phyloP scores from a whole-genome alignment of 1,139 yeast genomes.

The Scheffersomyces lignicola region DNA sequence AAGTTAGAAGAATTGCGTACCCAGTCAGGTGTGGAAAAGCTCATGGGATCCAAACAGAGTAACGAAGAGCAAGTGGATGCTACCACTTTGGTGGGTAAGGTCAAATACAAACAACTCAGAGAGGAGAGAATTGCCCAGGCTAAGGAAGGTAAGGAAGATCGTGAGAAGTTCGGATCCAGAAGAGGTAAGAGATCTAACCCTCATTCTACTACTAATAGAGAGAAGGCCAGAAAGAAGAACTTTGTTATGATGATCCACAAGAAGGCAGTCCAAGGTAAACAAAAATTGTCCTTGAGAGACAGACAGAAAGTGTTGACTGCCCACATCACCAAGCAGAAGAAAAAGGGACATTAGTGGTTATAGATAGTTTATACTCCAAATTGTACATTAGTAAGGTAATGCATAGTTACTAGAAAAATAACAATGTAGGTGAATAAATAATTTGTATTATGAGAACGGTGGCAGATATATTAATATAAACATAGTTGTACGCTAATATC shows the following conservation, averaged over 20 bases:
- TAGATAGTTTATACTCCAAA: too few relatives aligned
- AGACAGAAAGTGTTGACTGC: slow-evolving; percentile 84
- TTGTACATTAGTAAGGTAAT: slow-evolving; percentile 4
- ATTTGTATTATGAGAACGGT: neutral
- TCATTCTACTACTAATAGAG: slow-evolving; percentile 91
- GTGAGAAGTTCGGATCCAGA: slow-evolving; percentile 86
- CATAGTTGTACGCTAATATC: too few relatives aligned
- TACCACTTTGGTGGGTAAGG: slow-evolving; percentile 73
- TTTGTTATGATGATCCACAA: slow-evolving; percentile 98
- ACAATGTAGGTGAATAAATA: slow-evolving; percentile 1
- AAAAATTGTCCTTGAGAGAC: slow-evolving; percentile 84
- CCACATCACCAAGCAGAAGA: slow-evolving; percentile 86
- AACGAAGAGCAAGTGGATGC: slow-evolving; percentile 90
- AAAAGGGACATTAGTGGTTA: slow-evolving; percentile 57
- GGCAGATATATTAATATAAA: slow-evolving; percentile 1
- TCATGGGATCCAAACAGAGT: slow-evolving; percentile 57
- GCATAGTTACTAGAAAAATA: slow-evolving; percentile 1
- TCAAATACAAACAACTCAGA: slow-evolving; percentile 79
- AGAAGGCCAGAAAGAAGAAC: slow-evolving; percentile 97
- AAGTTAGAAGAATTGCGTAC: slow-evolving; percentile 83
- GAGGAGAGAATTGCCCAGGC: slow-evolving; percentile 89
- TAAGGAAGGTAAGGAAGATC: slow-evolving; percentile 88
- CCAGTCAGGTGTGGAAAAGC: slow-evolving; percentile 80
- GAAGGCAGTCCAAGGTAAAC: slow-evolving; percentile 90
- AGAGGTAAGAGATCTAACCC: slow-evolving; percentile 77